Evolutionary conservation across 2,329 filamentous ascomycete genomes (phyloP), one percentile per base, ranked within the genome.

Genomic region (Ascochyta rabiei): DNA sequence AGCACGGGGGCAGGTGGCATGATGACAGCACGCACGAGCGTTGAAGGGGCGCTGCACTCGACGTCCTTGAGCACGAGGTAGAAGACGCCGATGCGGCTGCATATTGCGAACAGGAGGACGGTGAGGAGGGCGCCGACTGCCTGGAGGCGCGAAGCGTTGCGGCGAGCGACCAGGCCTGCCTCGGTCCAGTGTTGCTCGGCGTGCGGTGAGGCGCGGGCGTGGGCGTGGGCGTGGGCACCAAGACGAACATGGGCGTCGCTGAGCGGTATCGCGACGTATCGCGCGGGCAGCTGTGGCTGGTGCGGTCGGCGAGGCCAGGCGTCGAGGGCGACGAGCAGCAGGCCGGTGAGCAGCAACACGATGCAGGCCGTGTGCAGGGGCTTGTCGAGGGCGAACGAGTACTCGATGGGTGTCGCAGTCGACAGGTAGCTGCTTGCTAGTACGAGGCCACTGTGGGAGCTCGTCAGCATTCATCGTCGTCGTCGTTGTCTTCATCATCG

Each of bases 361-460:
- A 68, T 45, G 48, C 58, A 66, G 52, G 60, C 48, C 5, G 71
- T 70, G 57, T 74, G 73, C 46, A 75, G 61, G 38, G 73, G 72
- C 52, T 73, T 71, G 57, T 75, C 70, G 48, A 74, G 57, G 50
- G 71, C 71, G 48, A 74, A 73, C 12, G 72, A 73, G 46, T 70
- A 66, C 39, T 69, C 62, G 56, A 64, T 35, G 57, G 64, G 64
- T 23, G 69, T 57, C 24, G 66, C 59, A 42, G 67, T 67, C 45
- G 66, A 64, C 56, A 75, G 61, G 57, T 74, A 73, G 26, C 58
- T 60, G 39, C 67, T 66, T 60, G 68, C 69, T 64, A 70, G 57
- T 53, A 75, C 56, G 54, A 75, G 70, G 63, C 69, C 73, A 66
- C 71, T 75, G 60, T 38, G 34, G 21, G 23, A 35, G 41, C 21